Base-by-base conservation (phyloP, 805 yeast species). In the Nakazawaea pomicola region DNA sequence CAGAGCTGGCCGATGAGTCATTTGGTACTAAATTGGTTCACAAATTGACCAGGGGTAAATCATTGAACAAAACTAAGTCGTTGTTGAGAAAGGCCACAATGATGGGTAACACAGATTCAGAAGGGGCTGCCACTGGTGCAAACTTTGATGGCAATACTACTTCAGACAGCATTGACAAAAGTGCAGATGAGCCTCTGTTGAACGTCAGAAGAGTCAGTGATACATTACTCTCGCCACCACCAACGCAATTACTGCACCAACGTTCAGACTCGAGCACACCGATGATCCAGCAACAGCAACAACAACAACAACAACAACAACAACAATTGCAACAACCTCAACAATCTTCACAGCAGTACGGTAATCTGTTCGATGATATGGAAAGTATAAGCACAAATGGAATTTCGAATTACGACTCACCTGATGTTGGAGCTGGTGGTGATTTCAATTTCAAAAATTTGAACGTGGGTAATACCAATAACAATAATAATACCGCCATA, bases 1-100 rank as follows among this genome's bases (percentile, higher is more conserved):
- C 58, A 12, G 61, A 65, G 8, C 58, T 56, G 20, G 58, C 58
- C 19, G 56, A 57, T 21, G 64, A 55, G 40, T 49, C 63, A 6
- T 62, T 70, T 24, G 72, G 76, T 8, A 57, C 72, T 3, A 72
- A 61, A 54, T 51, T 72, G 36, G 67, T 65, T 29, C 61, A 61
- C 48, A 71, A 62, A 43, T 51, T 76, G 31, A 62, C 72, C 1
- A 62, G 72, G 38, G 68, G 72, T 9, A 62, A 69, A 38, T 66
- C 74, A 1, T 45, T 50, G 15, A 59, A 47, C 36, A 41, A 32
- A 14, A 25, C 17, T 12, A 39, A 38, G 18, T 34, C 43, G 3
- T 31, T 39, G 10, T 27, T 43, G 10, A 52, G 47, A 29, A 54
- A 46, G 15, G 41, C 33, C n/a, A n/a, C n/a, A n/a, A n/a, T n/a